A percentile compares a stretch with the other conserved stretches of the same genome.
Evolutionary conservation across 208 protist genomes (phyloP).

Genomic region (Leishmania tarentolae): DNA sequence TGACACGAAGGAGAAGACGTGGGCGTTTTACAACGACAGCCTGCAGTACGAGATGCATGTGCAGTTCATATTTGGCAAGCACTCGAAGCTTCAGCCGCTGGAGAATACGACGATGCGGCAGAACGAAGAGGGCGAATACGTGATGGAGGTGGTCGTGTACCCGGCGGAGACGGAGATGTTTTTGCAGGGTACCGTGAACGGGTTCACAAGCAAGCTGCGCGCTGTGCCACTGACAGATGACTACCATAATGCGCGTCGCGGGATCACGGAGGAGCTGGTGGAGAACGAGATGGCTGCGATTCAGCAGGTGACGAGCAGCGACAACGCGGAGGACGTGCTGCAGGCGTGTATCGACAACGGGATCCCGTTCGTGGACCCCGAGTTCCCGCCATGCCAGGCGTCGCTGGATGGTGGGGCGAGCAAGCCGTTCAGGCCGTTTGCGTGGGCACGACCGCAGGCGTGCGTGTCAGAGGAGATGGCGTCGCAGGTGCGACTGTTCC

Average conservation of each 20-base stretch:
- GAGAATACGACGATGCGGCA: conserved; percentile 53
- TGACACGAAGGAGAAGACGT: conserved; percentile 62
- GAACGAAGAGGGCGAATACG: conserved; percentile 39
- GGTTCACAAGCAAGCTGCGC: conserved; percentile 67
- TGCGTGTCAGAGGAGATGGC: conserved; percentile 58
- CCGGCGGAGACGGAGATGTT: conserved; percentile 81
- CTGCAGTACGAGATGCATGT: conserved; percentile 75
- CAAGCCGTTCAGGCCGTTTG: conserved; percentile 62
- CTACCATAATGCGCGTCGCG: conserved; percentile 45
- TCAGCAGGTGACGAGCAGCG: conserved; percentile 38
- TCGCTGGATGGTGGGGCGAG: conserved; percentile 54
- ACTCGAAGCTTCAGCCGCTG: conserved; percentile 56
- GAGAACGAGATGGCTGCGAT: conserved; percentile 48
- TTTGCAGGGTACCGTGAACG: conserved; percentile 62
- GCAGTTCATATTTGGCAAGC: conserved; percentile 67
- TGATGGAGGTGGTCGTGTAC: conserved; percentile 61
- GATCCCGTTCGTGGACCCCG: conserved; percentile 71
- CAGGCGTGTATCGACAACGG: conserved; percentile 53
- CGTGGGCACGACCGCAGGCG: conserved; percentile 61
- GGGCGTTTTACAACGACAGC: conserved; percentile 86
- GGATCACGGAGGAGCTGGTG: conserved; percentile 37
- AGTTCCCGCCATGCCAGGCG: conserved; percentile 68
- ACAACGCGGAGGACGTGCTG: conserved; percentile 60
- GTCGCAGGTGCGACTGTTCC: conserved; percentile 71
- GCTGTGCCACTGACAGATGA: conserved; percentile 60